phyloP scores from a whole-genome alignment of 441 rosid species.

The Erodium texanum region DNA sequence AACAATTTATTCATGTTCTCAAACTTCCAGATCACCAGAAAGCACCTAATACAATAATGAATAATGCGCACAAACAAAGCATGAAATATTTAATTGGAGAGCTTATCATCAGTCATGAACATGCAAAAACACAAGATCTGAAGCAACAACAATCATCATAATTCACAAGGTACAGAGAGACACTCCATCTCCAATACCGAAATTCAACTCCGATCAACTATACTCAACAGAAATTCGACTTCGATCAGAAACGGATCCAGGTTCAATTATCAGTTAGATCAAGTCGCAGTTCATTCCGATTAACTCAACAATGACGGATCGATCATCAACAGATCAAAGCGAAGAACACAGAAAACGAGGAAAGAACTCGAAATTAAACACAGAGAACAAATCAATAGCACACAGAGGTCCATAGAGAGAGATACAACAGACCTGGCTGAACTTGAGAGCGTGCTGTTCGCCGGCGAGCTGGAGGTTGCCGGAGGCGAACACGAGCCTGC shows the following conservation, averaged over 20 bases:
- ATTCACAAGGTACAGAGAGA: no score
- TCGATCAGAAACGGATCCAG: not conserved
- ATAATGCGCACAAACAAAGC: not conserved
- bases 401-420: not conserved
- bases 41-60: not conserved
- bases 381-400: no score
- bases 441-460: slow-evolving; percentile 89
- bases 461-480: slow-evolving; percentile 87
- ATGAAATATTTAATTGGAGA: not conserved
- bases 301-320: not conserved
- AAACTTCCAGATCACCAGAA: no score
- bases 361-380: no score
- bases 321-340: not conserved
- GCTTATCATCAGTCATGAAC: not conserved
- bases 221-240: not conserved
- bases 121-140: not conserved
- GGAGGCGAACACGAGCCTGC: slow-evolving; percentile 89
- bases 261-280: not conserved
- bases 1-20: no score
- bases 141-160: not conserved
- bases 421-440: slow-evolving; percentile 55
- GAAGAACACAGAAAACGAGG: not conserved
- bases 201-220: not conserved
- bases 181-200: not conserved
- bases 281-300: not conserved